phyloP scores from a whole-genome alignment of 495 filamentous ascomycete species.

The Lepraria neglecta region DNA sequence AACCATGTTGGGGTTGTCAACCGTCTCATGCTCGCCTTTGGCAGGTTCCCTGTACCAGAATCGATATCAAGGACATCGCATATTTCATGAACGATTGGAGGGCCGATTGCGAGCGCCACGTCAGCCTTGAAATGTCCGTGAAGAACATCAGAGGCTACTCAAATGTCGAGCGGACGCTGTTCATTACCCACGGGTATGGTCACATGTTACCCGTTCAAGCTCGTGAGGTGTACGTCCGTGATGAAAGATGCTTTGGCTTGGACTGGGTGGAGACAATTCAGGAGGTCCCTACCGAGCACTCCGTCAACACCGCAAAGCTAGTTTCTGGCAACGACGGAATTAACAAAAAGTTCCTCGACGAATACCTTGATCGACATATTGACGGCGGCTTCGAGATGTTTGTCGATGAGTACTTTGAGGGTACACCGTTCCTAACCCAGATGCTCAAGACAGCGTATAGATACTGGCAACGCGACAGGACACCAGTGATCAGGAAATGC shows the following conservation, averaged over 20 bases:
- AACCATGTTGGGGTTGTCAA: slow-evolving; percentile 87
- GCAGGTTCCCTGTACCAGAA: slow-evolving; percentile 92
- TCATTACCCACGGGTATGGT: slow-evolving; percentile 85
- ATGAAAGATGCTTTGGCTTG: slow-evolving; percentile 84
- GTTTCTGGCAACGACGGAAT: slow-evolving; percentile 81
- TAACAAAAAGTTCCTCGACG: slow-evolving; percentile 64
- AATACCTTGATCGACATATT: slow-evolving; percentile 88
- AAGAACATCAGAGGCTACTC: slow-evolving; percentile 92
- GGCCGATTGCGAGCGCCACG: slow-evolving; percentile 86
- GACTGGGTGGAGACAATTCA: slow-evolving; percentile 82
- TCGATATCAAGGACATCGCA: slow-evolving; percentile 93
- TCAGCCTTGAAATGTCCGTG: slow-evolving; percentile 76
- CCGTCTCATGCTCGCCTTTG: slow-evolving; percentile 87
- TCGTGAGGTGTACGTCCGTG: slow-evolving; percentile 81
- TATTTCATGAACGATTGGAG: slow-evolving; percentile 99
- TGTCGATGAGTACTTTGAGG: slow-evolving; percentile 90
- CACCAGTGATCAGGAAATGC: slow-evolving; percentile 81
- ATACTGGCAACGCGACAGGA: slow-evolving; percentile 75
- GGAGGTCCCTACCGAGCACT: slow-evolving; percentile 65
- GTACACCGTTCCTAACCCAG: slow-evolving; percentile 84
- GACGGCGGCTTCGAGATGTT: slow-evolving; percentile 72
- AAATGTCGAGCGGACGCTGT: slow-evolving; percentile 67
- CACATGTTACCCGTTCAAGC: slow-evolving; percentile 81
- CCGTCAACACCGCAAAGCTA: slow-evolving; percentile 75
- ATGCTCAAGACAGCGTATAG: slow-evolving; percentile 90